Evolutionary conservation across 768 basidiomycete species (phyloP).

Genomic region (Ramaria sp.): DNA sequence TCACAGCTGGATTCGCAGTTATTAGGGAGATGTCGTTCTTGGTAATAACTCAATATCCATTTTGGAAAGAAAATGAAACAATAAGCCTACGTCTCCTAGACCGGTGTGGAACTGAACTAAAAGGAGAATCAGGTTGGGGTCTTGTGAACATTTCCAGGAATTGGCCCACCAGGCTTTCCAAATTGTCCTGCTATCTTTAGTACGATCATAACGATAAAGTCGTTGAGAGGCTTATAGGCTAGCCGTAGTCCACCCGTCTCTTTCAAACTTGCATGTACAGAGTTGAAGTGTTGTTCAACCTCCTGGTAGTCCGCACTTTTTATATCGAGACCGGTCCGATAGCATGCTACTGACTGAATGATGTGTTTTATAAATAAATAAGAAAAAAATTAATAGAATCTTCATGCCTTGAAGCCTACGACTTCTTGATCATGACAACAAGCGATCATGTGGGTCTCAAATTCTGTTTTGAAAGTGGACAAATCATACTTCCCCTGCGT

Average conservation of each 20-base stretch:
- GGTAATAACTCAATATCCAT: background rate
- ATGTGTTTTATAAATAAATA: background rate
- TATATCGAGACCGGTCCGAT: conserved; percentile 64
- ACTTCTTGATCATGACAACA: conserved; percentile 37
- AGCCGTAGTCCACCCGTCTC: conserved; percentile 37
- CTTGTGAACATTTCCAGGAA: background rate
- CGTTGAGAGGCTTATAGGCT: conserved; percentile 53
- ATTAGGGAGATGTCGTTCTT: conserved; percentile 46
- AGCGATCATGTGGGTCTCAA: conserved; percentile 26
- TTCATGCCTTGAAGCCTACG: conserved; percentile 47
- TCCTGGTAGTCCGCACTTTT: conserved; percentile 15
- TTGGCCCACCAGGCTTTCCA: conserved; percentile 48
- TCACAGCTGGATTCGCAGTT: conserved; percentile 48
- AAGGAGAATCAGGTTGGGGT: no score
- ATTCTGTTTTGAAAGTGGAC: conserved; percentile 4
- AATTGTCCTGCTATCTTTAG: conserved; percentile 40
- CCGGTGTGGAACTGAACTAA: conserved; percentile 81
- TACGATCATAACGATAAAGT: conserved; percentile 46
- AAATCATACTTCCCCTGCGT: background rate
- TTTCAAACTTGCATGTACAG: conserved; percentile 22
- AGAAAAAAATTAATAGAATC: background rate
- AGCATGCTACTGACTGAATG: conserved; percentile 48
- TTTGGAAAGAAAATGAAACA: background rate
- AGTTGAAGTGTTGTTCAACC: conserved; percentile 15
- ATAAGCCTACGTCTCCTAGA: conserved; percentile 40